Conservation (phyloP, 352 stramenopile species). For the Chrysophaeum taylorii region DNA sequence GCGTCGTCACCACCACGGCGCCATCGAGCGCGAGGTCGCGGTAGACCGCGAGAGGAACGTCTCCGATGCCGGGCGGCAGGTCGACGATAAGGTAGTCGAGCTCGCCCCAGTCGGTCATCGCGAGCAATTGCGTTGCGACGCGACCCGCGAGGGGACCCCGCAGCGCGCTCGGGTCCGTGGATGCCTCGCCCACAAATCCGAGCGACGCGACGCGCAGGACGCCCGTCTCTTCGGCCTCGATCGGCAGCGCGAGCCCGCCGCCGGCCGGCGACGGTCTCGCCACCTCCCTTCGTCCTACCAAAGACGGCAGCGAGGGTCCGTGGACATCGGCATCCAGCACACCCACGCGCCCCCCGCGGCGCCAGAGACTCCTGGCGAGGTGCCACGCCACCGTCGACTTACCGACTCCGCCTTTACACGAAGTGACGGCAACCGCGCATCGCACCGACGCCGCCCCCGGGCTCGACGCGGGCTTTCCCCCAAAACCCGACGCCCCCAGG, state of each 20-base stretch:
- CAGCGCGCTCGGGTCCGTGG: conserved; percentile 71
- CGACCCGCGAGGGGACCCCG: conserved; percentile 54
- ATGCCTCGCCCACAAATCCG: conserved; percentile 44
- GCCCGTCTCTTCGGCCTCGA: conserved; percentile 52
- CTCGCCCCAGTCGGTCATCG: conserved; percentile 90
- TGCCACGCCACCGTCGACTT: conserved; percentile 97
- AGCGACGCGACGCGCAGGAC: conserved; percentile 65
- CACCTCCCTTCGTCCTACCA: conserved; percentile 62
- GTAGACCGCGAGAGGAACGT: conserved; percentile 95
- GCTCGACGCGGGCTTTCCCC: background rate
- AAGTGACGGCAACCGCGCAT: background rate
- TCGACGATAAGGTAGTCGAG: conserved; percentile 95
- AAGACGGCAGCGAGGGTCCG: conserved; percentile 89
- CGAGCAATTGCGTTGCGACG: conserved; percentile 87
- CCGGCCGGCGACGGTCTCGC: conserved; percentile 35
- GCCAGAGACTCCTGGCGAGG: conserved; percentile 77
- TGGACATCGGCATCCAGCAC: conserved; percentile 98
- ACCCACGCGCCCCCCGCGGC: conserved; percentile 39
- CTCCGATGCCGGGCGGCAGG: conserved; percentile 94
- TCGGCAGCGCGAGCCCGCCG: conserved; percentile 47
- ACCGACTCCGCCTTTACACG: conserved; percentile 74
- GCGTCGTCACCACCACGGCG: conserved; percentile 97
- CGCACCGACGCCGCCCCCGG: background rate
- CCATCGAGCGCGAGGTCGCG: conserved; percentile 78
- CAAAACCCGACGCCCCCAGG: background rate